Conservation (phyloP, 441 rosid species). For the Adansonia gregorii region DNA sequence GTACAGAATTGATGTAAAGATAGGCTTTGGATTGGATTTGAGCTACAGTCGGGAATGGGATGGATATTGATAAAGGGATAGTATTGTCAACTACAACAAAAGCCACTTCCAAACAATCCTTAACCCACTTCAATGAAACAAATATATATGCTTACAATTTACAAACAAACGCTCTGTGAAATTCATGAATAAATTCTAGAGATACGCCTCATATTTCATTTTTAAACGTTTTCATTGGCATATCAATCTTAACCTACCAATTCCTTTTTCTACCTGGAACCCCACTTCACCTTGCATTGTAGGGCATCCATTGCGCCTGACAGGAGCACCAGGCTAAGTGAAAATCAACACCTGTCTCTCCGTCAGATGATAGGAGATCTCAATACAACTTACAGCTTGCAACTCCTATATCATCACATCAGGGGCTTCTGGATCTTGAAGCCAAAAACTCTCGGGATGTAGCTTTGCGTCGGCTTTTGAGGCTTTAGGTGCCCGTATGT, state of each 20-base stretch:
- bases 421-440: conserved; percentile 79
- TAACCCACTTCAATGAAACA: background rate
- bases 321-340: conserved; percentile 10
- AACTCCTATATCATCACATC: conserved; percentile 23
- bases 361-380: conserved; percentile 18
- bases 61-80: too few species aligned
- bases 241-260: conserved; percentile 24
- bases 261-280: background rate
- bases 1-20: background rate
- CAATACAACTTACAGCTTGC: conserved; percentile 19
- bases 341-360: background rate
- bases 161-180: conserved; percentile 33
- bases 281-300: conserved; percentile 29
- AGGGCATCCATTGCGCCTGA: conserved; percentile 9
- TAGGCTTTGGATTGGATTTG: too few species aligned
- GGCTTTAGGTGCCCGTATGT: conserved; percentile 88
- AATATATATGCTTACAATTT: conserved; percentile 30
- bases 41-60: too few species aligned
- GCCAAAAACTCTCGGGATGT: conserved; percentile 86
- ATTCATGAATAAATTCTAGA: conserved; percentile 29
- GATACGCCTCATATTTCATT: conserved; percentile 27
- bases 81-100: conserved; percentile 21
- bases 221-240: background rate
- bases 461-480: conserved; percentile 70
- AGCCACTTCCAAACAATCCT: conserved; percentile 14